Conservation (phyloP, 2,329 filamentous ascomycete species). For the Claviceps sp. region DNA sequence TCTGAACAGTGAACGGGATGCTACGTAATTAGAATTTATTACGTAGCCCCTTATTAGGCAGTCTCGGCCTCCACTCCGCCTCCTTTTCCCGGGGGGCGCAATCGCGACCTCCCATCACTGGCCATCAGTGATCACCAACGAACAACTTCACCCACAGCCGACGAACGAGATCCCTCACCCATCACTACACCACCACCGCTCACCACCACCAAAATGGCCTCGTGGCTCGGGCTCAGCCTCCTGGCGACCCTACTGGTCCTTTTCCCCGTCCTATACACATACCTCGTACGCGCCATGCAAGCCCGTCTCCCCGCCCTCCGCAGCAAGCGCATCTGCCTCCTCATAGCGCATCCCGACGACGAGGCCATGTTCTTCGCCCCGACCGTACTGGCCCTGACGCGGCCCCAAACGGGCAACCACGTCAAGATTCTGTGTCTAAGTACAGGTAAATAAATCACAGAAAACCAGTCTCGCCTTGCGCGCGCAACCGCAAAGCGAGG, state of each 20-base stretch:
- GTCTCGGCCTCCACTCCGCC: too few relatives aligned
- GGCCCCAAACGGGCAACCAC: constrained; percentile 70
- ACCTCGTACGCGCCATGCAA: constrained; percentile 32
- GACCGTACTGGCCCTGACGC: constrained; percentile 70
- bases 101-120: too few relatives aligned
- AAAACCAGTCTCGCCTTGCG: too few relatives aligned
- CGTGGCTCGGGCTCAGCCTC: constrained; percentile 4
- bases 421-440: constrained; percentile 90
- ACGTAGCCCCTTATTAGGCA: too few relatives aligned
- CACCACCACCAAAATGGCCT: constrained; percentile 2
- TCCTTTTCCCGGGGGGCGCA: too few relatives aligned
- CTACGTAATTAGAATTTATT: too few relatives aligned
- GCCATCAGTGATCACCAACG: too few relatives aligned
- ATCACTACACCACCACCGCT: background rate
- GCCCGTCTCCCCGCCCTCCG: constrained; percentile 50
- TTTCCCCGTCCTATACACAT: constrained; percentile 30
- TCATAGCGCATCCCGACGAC: constrained; percentile 96
- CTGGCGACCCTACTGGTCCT: constrained; percentile 5
- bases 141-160: too few relatives aligned
- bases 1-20: too few relatives aligned
- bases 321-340: constrained; percentile 77
- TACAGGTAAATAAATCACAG: constrained; percentile 41
- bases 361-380: constrained; percentile 99
- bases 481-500: too few relatives aligned
- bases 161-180: too few relatives aligned